Percentiles rank a stretch among this genome's conserved stretches.
These are phyloP conservation scores for Boletus barrowsii DNA, from an alignment of 768 basidiomycete genomes.

Conservation along the genomic window DNA sequence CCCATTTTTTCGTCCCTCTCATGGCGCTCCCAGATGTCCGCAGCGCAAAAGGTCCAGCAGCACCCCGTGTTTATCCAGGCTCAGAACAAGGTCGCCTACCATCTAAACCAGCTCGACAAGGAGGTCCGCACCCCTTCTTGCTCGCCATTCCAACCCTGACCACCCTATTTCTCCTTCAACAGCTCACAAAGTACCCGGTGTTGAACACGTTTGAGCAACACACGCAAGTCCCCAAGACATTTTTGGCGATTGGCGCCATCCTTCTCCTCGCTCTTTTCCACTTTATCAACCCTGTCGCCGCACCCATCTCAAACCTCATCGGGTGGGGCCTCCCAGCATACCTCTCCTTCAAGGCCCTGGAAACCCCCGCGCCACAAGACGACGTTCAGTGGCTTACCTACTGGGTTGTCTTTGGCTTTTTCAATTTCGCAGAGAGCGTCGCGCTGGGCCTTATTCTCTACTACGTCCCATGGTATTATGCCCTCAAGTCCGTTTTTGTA, in stretches of 20 bases:
- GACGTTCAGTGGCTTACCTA: conserved; percentile 97
- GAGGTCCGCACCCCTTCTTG: conserved; percentile 57
- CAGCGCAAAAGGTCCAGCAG: conserved; percentile 78
- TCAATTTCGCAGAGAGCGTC: conserved; percentile 90
- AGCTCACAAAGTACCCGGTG: conserved; percentile 85
- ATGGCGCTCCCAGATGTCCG: conserved; percentile 56
- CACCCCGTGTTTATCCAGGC: conserved; percentile 86
- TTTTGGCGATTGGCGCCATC: conserved; percentile 74
- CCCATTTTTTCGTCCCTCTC: neutral
- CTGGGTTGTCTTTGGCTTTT: conserved; percentile 92
- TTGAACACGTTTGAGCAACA: conserved; percentile 82
- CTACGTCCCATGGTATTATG: conserved; percentile 93
- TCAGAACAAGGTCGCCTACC: conserved; percentile 77
- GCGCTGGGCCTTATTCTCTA: conserved; percentile 82
- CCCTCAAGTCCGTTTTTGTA: conserved; percentile 88
- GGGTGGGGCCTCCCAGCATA: conserved; percentile 95
- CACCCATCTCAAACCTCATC: conserved; percentile 89
- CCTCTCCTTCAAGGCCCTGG: conserved; percentile 92
- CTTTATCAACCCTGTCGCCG: conserved; percentile 87
- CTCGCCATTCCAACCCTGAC: neutral
- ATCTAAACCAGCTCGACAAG: conserved; percentile 90
- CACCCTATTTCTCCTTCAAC: conserved; percentile 1
- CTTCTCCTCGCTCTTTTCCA: conserved; percentile 69
- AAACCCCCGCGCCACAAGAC: conserved; percentile 76
- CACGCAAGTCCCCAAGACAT: conserved; percentile 91